Evolutionary conservation across 495 filamentous ascomycete species (phyloP).

Genomic region (Penicillium simplicissimum): DNA sequence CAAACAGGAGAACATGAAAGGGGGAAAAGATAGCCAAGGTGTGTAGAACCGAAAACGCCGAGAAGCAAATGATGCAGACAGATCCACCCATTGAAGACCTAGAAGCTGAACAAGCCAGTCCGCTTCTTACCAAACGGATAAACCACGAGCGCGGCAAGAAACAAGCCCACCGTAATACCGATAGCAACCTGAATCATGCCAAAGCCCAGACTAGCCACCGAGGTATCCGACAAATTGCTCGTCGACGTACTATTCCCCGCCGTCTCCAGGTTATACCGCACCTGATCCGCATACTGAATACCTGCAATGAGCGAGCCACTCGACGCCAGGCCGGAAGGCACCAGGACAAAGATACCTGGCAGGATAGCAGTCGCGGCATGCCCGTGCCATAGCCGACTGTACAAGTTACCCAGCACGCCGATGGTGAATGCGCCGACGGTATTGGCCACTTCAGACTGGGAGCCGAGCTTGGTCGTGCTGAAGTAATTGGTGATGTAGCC

Average conservation of each 20-base stretch:
- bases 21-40: background rate
- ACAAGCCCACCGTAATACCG: conserved; percentile 88
- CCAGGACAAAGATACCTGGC: conserved; percentile 91
- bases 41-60: background rate
- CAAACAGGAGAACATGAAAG: background rate
- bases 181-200: conserved; percentile 91
- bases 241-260: conserved; percentile 40
- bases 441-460: conserved; percentile 78
- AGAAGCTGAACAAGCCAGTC: conserved; percentile 88
- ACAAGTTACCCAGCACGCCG: conserved; percentile 83
- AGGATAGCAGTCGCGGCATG: conserved; percentile 88
- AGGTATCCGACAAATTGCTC: conserved; percentile 40
- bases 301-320: conserved; percentile 77
- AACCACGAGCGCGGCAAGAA: conserved; percentile 77
- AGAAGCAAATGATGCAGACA: conserved; percentile 4
- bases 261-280: conserved; percentile 53
- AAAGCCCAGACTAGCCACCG: conserved; percentile 77
- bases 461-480: conserved; percentile 65
- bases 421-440: conserved; percentile 85
- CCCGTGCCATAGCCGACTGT: conserved; percentile 77
- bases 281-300: conserved; percentile 72
- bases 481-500: conserved; percentile 88
- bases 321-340: conserved; percentile 85
- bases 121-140: conserved; percentile 89
- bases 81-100: conserved; percentile 14